Percentiles rank a stretch among this genome's conserved stretches.
Conservation (phyloP, 202 grass and related monocot genomes). For the Bolboschoenoplectus hybrid region DNA sequence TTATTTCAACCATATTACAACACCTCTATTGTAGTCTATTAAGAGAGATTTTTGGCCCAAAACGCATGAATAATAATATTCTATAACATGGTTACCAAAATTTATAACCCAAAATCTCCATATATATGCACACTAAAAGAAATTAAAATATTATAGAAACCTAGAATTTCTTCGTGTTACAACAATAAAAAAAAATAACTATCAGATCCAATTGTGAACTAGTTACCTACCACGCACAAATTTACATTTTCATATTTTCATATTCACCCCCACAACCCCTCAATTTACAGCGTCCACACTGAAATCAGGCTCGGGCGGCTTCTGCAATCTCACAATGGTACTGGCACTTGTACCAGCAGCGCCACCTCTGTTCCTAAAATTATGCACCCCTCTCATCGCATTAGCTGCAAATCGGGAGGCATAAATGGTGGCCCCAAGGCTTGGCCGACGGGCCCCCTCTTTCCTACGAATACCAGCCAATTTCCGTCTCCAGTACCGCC, state of each 20-base stretch:
- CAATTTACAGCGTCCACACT: slow-evolving; percentile 46
- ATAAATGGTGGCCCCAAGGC: slow-evolving; percentile 76
- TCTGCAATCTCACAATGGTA: slow-evolving; percentile 66
- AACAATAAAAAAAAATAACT: not conserved
- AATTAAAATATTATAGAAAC: not conserved
- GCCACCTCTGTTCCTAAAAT: slow-evolving; percentile 57
- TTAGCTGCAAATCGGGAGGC: slow-evolving; percentile 81
- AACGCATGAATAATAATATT: not conserved
- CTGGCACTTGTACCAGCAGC: slow-evolving; percentile 25
- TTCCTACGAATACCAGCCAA: slow-evolving; percentile 53
- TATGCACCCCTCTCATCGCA: slow-evolving; percentile 69
- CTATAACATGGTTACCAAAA: not conserved
- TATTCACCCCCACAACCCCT: slow-evolving; percentile 37
- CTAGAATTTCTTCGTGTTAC: not conserved
- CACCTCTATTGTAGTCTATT: not conserved
- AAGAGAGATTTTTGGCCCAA: not conserved
- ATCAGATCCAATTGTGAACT: not conserved
- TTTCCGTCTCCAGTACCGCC: slow-evolving; percentile 69
- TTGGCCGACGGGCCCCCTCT: slow-evolving; percentile 56
- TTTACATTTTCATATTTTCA: slow-evolving; percentile 21
- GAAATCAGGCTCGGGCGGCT: slow-evolving; percentile 87
- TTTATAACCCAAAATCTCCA: slow-evolving; percentile 12
- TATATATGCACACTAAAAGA: not conserved
- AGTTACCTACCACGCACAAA: not conserved
- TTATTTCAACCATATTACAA: not conserved